Percentiles rank a stretch among this genome's conserved stretches.
These are phyloP conservation scores for Tulasnella sp. DNA, from an alignment of 768 basidiomycete species.

Conservation along the genomic window DNA sequence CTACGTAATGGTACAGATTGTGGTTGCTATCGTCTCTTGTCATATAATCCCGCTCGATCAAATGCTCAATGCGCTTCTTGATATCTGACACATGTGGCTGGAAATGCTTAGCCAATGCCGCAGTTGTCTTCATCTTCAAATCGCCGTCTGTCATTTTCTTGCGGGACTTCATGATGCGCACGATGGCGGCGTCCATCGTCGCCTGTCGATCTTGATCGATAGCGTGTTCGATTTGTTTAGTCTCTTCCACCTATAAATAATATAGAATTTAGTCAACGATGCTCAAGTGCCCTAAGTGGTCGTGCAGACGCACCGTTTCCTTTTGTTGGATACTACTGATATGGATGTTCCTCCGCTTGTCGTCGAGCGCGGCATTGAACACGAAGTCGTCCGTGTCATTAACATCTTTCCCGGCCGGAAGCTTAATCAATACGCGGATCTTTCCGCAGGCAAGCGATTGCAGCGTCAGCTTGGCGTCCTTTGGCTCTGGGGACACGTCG, in stretches of 20 bases:
- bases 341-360: constrained; percentile 67
- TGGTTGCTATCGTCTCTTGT: constrained; percentile 61
- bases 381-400: constrained; percentile 62
- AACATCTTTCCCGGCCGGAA: constrained; percentile 69
- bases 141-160: constrained; percentile 75
- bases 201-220: constrained; percentile 82
- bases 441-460: constrained; percentile 90
- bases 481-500: constrained; percentile 47
- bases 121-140: constrained; percentile 72
- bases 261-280: too few relatives aligned
- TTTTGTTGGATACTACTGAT: constrained; percentile 96
- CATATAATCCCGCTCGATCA: constrained; percentile 57
- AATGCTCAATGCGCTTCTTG: constrained; percentile 68
- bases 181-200: constrained; percentile 88
- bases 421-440: constrained; percentile 76
- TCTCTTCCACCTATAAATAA: constrained; percentile 75
- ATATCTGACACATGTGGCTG: constrained; percentile 73
- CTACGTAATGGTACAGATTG: constrained; percentile 66
- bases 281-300: too few relatives aligned
- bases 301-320: constrained; percentile 66
- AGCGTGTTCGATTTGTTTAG: constrained; percentile 63
- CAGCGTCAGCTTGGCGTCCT: constrained; percentile 68
- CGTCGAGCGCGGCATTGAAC: constrained; percentile 76
- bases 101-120: constrained; percentile 82
- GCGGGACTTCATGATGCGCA: constrained; percentile 88